Evolutionary conservation across 2,329 filamentous ascomycete species (phyloP).

Genomic region (Ascochyta clinopodiicola): DNA sequence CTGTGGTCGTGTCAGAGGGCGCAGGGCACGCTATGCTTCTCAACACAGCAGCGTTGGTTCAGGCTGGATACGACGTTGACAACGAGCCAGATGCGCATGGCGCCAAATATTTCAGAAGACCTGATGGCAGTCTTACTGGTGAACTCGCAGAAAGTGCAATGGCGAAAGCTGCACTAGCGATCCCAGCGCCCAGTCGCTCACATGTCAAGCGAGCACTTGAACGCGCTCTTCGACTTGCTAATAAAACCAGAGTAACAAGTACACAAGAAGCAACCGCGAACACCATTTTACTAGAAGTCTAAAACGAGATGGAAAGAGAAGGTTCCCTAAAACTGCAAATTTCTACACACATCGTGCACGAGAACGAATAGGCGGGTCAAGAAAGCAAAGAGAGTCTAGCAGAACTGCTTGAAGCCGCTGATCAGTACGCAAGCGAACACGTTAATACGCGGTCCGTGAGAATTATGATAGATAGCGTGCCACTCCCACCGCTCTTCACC

Average conservation of each 20-base stretch:
- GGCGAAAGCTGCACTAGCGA: conserved; percentile 24
- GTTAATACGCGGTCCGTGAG: conserved; percentile 46
- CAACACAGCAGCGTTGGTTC: conserved; percentile 16
- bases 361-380: conserved; percentile 12
- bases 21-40: conserved; percentile 35
- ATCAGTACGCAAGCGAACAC: conserved; percentile 34
- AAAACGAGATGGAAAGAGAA: conserved; percentile 35
- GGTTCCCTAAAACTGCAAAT: conserved; percentile 33
- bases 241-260: conserved; percentile 39
- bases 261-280: conserved; percentile 43
- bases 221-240: conserved; percentile 28
- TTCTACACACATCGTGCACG: conserved; percentile 20
- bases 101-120: conserved; percentile 28
- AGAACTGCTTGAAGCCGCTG: conserved; percentile 32
- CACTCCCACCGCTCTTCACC: conserved; percentile 39
- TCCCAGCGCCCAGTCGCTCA: conserved; percentile 28
- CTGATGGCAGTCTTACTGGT: conserved; percentile 38
- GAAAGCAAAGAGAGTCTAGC: conserved; percentile 13
- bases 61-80: conserved; percentile 32
- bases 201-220: conserved; percentile 24
- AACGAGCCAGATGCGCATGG: conserved; percentile 29
- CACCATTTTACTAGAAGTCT: conserved; percentile 30
- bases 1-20: conserved; percentile 38
- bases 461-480: conserved; percentile 45
- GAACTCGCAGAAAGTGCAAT: conserved; percentile 38